These are phyloP conservation scores for Colletotrichum brevisporum DNA, from an alignment of 2,329 filamentous ascomycete species.

Conservation along the genomic window DNA sequence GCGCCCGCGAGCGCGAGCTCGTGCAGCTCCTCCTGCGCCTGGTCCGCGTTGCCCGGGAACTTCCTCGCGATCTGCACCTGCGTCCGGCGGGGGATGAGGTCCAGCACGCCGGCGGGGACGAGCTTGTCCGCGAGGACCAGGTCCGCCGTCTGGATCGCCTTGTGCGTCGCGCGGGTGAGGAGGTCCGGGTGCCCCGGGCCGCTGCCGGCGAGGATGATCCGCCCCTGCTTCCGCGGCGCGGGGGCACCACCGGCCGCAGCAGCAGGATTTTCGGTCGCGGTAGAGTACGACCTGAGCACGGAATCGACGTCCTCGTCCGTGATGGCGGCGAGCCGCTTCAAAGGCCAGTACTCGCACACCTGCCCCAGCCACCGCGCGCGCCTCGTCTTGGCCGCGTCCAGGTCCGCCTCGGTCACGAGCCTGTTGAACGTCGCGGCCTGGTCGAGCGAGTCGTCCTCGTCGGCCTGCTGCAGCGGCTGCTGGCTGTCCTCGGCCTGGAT, in stretches of 20 bases:
- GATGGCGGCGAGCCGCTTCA: slow-evolving; percentile 84
- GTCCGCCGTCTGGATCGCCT: slow-evolving; percentile 81
- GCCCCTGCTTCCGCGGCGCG: slow-evolving; percentile 63
- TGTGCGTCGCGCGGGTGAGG: slow-evolving; percentile 85
- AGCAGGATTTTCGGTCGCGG: not conserved
- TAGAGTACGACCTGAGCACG: slow-evolving; percentile 81
- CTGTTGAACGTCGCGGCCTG: slow-evolving; percentile 89
- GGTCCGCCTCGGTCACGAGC: slow-evolving; percentile 81
- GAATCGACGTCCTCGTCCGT: slow-evolving; percentile 83
- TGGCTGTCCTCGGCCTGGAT: slow-evolving; percentile 82
- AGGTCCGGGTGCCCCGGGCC: slow-evolving; percentile 95
- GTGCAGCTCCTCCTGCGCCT: slow-evolving; percentile 91
- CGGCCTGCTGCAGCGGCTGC: slow-evolving; percentile 42
- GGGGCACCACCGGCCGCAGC: not conserved
- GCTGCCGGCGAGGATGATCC: slow-evolving; percentile 89
- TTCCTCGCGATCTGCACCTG: slow-evolving; percentile 94
- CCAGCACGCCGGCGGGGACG: slow-evolving; percentile 86
- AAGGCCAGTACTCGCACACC: slow-evolving; percentile 98
- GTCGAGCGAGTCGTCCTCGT: slow-evolving; percentile 73
- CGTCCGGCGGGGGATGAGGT: slow-evolving; percentile 90
- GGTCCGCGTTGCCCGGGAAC: slow-evolving; percentile 96
- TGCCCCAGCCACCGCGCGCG: slow-evolving; percentile 95
- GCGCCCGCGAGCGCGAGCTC: slow-evolving; percentile 80
- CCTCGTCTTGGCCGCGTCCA: slow-evolving; percentile 80
- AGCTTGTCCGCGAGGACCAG: slow-evolving; percentile 90